Conservation (phyloP, 129 eudicot genomes). For the Erigeron canadensis region DNA sequence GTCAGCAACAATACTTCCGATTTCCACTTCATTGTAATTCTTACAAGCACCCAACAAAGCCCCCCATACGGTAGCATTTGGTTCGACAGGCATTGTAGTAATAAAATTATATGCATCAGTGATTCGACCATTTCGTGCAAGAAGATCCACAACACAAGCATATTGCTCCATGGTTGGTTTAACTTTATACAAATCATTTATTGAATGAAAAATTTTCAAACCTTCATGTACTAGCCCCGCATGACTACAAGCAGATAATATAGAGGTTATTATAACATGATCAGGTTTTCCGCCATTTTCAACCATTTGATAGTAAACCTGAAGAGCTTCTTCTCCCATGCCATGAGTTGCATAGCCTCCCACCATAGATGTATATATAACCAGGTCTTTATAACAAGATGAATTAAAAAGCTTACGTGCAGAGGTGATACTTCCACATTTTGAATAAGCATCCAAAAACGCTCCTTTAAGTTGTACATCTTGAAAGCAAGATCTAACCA, state of each 20-base stretch:
- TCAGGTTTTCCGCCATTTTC: slow-evolving; percentile 61
- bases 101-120: slow-evolving; percentile 66
- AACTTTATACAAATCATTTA: slow-evolving; percentile 44
- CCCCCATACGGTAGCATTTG: slow-evolving; percentile 81
- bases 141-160: slow-evolving; percentile 91
- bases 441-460: slow-evolving; percentile 73
- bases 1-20: slow-evolving; percentile 57
- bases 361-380: slow-evolving; percentile 77
- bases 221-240: slow-evolving; percentile 82
- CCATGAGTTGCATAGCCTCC: slow-evolving; percentile 93
- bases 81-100: slow-evolving; percentile 60
- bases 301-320: slow-evolving; percentile 55
- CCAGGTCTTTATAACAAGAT: slow-evolving; percentile 55
- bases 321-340: slow-evolving; percentile 73
- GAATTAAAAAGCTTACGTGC: slow-evolving; percentile 60
- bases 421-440: slow-evolving; percentile 58
- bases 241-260: slow-evolving; percentile 86
- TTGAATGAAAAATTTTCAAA: slow-evolving; percentile 57
- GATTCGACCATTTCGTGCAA: slow-evolving; percentile 71
- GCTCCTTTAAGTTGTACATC: slow-evolving; percentile 64
- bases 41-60: slow-evolving; percentile 76
- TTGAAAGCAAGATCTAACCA: slow-evolving; percentile 51
- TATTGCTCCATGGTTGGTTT: slow-evolving; percentile 79
- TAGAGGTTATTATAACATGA: slow-evolving; percentile 65
- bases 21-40: slow-evolving; percentile 59